Conservation (phyloP, 768 basidiomycete species). For the Lanmaoa pseudosensibilis region DNA sequence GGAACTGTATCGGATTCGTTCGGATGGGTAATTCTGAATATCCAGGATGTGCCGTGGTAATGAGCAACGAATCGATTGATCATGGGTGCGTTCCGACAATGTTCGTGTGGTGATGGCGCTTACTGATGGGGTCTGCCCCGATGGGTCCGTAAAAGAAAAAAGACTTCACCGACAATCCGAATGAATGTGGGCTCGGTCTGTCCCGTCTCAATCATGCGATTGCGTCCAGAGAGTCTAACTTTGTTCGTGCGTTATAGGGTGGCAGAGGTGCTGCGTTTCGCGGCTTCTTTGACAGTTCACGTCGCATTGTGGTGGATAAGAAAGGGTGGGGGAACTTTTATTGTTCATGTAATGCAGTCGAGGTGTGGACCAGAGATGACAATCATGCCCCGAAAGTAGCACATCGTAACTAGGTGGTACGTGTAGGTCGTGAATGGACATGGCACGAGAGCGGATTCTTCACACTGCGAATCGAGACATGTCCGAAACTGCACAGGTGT, state of each 20-base stretch:
- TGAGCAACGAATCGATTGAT: slow-evolving; percentile 53
- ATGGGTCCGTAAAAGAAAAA: not conserved
- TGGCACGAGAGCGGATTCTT: not conserved
- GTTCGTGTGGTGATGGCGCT: not conserved
- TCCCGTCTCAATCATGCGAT: slow-evolving; percentile 13
- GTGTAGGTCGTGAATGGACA: too few species aligned
- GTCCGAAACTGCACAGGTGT: not conserved
- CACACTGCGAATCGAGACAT: too few species aligned
- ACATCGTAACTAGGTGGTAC: too few species aligned
- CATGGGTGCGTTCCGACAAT: slow-evolving; percentile 15
- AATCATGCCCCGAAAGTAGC: not conserved
- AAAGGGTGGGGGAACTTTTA: slow-evolving; percentile 70
- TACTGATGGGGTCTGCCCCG: not conserved
- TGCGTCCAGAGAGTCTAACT: not conserved
- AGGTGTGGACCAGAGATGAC: slow-evolving; percentile 54
- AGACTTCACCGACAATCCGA: slow-evolving; percentile 38
- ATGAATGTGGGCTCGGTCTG: slow-evolving; percentile 69
- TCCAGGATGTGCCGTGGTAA: slow-evolving; percentile 66
- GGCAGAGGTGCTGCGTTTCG: slow-evolving; percentile 40
- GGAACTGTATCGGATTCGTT: slow-evolving; percentile 75
- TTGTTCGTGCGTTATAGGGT: slow-evolving; percentile 28
- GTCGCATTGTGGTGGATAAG: slow-evolving; percentile 43
- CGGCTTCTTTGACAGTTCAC: slow-evolving; percentile 47
- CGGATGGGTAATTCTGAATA: slow-evolving; percentile 57
- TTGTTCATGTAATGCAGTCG: slow-evolving; percentile 53